Evolutionary conservation across 208 protist genomes (phyloP).

Genomic region (Trichomonas vaginalis): DNA sequence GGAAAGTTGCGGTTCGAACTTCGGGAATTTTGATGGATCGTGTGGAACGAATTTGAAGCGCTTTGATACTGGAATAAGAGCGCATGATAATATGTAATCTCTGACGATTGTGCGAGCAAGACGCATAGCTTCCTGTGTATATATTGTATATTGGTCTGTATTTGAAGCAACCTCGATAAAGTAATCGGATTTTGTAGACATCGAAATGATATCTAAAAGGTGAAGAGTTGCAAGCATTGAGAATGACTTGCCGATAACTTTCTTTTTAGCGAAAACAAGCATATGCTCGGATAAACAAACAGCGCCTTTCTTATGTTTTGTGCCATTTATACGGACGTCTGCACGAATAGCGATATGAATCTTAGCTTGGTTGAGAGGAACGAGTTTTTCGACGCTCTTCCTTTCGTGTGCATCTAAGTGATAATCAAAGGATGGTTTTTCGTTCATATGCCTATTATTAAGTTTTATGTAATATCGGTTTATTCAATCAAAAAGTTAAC

Average conservation of each 20-base stretch:
- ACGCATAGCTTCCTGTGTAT: background rate
- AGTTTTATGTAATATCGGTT: background rate
- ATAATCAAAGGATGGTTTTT: constrained; percentile 2
- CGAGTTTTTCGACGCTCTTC: background rate
- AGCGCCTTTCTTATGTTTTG: background rate
- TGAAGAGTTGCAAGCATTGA: background rate
- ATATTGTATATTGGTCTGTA: background rate
- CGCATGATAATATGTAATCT: background rate
- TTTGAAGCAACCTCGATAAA: background rate
- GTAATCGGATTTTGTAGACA: background rate
- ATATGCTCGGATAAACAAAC: background rate
- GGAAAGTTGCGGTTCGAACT: background rate
- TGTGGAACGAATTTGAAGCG: background rate
- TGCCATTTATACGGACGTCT: background rate
- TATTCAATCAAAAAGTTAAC: background rate
- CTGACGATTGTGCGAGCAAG: background rate
- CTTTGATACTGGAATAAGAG: background rate
- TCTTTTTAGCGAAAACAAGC: background rate
- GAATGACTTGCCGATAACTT: background rate
- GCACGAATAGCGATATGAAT: background rate
- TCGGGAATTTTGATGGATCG: background rate
- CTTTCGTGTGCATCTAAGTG: background rate
- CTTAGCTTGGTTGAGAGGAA: background rate
- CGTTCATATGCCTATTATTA: background rate
- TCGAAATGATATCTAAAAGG: background rate